These are phyloP conservation scores for Sclerotiophoma versabilis DNA, from an alignment of 2,329 filamentous ascomycete species.

Conservation along the genomic window DNA sequence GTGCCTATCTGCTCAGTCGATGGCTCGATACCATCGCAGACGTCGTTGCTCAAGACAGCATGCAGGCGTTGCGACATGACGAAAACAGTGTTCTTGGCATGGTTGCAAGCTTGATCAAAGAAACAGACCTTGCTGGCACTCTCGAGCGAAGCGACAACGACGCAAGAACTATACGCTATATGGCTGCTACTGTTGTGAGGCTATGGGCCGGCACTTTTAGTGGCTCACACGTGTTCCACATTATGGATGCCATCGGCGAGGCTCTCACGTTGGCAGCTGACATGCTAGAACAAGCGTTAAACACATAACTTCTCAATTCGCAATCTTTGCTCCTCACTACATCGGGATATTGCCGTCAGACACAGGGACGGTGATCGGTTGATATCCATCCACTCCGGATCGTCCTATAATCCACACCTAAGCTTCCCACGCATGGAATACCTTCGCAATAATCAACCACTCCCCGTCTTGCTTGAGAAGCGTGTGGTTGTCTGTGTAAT, in stretches of 20 bases:
- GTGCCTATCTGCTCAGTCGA: neutral
- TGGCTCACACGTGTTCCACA: neutral
- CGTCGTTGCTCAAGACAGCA: neutral
- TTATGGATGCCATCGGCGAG: neutral
- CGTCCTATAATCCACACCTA: too few species aligned
- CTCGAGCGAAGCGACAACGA: neutral
- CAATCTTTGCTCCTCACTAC: too few species aligned
- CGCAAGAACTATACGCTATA: neutral
- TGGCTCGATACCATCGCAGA: neutral
- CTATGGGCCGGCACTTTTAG: neutral
- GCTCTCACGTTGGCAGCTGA: neutral
- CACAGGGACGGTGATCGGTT: too few species aligned
- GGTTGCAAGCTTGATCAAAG: neutral
- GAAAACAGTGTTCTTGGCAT: neutral
- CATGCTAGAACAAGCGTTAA: neutral
- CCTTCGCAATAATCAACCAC: conserved; percentile 1
- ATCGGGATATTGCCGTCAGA: too few species aligned
- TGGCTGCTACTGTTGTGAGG: neutral
- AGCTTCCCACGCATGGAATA: neutral
- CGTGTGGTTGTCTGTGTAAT: conserved; percentile 1
- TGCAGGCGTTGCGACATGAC: neutral
- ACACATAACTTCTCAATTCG: too few species aligned
- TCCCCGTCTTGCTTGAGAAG: neutral
- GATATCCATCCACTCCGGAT: too few species aligned
- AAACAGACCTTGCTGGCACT: neutral